phyloP scores from a whole-genome alignment of 2,329 filamentous ascomycete genomes.

The Rutstroemia sp. region DNA sequence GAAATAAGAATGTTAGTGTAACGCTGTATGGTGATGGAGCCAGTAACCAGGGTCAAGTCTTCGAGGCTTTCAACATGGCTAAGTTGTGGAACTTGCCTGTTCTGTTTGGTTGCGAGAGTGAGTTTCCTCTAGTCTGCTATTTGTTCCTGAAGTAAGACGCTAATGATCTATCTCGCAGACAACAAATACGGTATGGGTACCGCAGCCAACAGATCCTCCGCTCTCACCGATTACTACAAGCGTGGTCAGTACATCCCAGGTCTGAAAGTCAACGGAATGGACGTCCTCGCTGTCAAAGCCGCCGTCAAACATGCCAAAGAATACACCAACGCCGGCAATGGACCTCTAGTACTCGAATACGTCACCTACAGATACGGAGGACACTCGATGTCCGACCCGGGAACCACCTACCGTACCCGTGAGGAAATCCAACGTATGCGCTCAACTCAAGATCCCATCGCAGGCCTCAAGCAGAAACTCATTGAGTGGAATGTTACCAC shows the following conservation, averaged over 20 bases:
- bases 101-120: slow-evolving; percentile 97
- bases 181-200: slow-evolving; percentile 99
- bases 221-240: slow-evolving; percentile 99
- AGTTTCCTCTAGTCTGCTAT: slow-evolving; percentile 36
- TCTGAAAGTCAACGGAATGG: slow-evolving; percentile 99
- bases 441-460: slow-evolving; percentile 96
- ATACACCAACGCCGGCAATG: slow-evolving; percentile 75
- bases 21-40: slow-evolving; percentile 97
- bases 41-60: slow-evolving; percentile 98
- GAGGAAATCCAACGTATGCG: slow-evolving; percentile 99
- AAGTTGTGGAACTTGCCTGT: slow-evolving; percentile 97
- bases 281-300: slow-evolving; percentile 94
- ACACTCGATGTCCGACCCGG: slow-evolving; percentile 99
- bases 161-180: slow-evolving; percentile 47
- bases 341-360: slow-evolving; percentile 94
- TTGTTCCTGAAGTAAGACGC: background rate
- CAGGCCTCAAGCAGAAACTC: slow-evolving; percentile 95
- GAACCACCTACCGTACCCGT: slow-evolving; percentile 97
- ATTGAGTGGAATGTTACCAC: slow-evolving; percentile 87
- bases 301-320: slow-evolving; percentile 92
- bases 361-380: slow-evolving; percentile 99
- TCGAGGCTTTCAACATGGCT: slow-evolving; percentile 99
- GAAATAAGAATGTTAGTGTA: slow-evolving; percentile 77
- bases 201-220: slow-evolving; percentile 85
- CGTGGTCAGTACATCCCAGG: slow-evolving; percentile 99